A percentile compares a stretch with the other conserved stretches of the same genome.
phyloP scores from a whole-genome alignment of 192 early-diverging fungal genomes.

The Coemansia sp. region DNA sequence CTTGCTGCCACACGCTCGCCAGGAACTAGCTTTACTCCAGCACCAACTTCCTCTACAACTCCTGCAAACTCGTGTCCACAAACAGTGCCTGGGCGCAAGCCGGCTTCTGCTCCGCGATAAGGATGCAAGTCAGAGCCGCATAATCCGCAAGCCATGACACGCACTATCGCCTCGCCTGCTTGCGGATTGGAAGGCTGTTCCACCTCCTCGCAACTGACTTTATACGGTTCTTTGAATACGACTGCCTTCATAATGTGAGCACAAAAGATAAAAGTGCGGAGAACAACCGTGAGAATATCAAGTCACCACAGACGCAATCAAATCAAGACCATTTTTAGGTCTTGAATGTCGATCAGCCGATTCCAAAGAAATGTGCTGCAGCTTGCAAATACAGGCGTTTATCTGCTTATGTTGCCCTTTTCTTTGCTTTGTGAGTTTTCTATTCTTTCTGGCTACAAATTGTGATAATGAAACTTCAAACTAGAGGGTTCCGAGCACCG shows the following conservation, averaged over 20 bases:
- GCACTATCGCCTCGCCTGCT: constrained; percentile 53
- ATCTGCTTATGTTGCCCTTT: neutral
- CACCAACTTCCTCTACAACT: constrained; percentile 44
- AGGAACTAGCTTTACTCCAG: constrained; percentile 21
- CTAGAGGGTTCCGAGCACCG: neutral
- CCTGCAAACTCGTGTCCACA: constrained; percentile 60
- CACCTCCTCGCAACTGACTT: constrained; percentile 32
- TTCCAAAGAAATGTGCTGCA: neutral
- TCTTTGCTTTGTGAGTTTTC: too few species aligned
- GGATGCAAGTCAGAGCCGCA: constrained; percentile 57
- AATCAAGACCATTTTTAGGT: neutral
- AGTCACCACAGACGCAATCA: too few species aligned
- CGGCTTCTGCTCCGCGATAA: constrained; percentile 48
- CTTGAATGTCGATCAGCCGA: neutral
- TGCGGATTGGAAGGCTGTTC: constrained; percentile 33
- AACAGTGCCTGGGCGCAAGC: constrained; percentile 42
- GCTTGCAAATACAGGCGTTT: neutral
- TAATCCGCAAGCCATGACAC: constrained; percentile 45
- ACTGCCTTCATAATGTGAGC: constrained; percentile 44
- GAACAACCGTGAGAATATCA: too few species aligned
- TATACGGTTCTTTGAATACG: constrained; percentile 45
- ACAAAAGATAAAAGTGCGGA: too few species aligned
- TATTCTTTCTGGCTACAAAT: neutral
- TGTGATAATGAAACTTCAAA: neutral
- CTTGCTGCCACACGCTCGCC: constrained; percentile 53